Evolutionary conservation across 106 monocot species (phyloP), one percentile per base, ranked within the genome.

Genomic region (Allium fistulosum): DNA sequence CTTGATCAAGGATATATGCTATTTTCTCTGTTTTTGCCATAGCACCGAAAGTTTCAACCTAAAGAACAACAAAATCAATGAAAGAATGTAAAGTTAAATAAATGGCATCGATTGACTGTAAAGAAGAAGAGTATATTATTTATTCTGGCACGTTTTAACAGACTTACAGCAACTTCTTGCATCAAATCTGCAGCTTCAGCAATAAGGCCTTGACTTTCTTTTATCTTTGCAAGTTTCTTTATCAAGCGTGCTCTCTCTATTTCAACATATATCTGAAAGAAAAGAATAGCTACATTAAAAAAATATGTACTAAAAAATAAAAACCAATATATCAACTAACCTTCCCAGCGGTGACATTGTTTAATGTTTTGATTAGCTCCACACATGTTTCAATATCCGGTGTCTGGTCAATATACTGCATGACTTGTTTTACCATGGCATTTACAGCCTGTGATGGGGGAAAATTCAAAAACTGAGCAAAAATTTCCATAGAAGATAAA

Each of bases 1-100:
- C 97, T 87, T 99, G 97, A 65, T 99, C 97, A 59, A 99, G 90
- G 71, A 99, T 99, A 66, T 92, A 99, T 49, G 97, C 90, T 74
- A 99, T 99, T 56, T 99, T 99, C 74, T 99, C 97, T 7, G 97
- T 99, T 77, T 90, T 99, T 58, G 97, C 97, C 97, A 99, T 99
- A 62, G 97, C 92, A 78, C 92, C 97, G 79, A 99, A 99, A 51
- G 97, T 99, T 85, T 99, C 97, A 62, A 99, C 97, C 97, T 99
- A 80, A 60, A 51, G 16, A 46, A 6, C 49, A 27, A 70, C 51
- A 13, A 14, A 10, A 18, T 55, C 67, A 67, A 48, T n/a, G 46
- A 17, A 59, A 11, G 46, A 45, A 52, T 49, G 28, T 8, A 64
- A 59, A 17, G 2, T 37, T 37, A 37, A 37, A 37, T 37, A 4